phyloP scores from a whole-genome alignment of 192 early-diverging fungal genomes.

The Allomyces macrogynus region DNA sequence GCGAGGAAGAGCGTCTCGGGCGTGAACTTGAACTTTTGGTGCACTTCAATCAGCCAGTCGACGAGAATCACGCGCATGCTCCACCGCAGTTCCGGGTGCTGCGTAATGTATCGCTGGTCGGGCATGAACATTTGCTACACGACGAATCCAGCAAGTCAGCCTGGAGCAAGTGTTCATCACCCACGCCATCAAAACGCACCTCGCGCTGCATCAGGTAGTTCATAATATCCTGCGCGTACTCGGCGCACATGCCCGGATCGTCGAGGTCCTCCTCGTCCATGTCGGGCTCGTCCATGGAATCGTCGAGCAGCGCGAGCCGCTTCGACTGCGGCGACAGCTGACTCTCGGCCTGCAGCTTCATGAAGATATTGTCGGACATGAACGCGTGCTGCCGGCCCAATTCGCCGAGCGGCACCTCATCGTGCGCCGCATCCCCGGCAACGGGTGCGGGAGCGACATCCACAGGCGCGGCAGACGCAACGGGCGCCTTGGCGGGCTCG shows the following conservation, averaged over 20 bases:
- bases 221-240: slow-evolving; percentile 88
- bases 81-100: slow-evolving; percentile 74
- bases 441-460: too few species aligned
- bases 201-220: slow-evolving; percentile 59
- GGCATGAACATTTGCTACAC: slow-evolving; percentile 36
- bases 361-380: too few species aligned
- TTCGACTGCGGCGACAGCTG: too few species aligned
- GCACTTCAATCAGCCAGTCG: slow-evolving; percentile 89
- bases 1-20: slow-evolving; percentile 87
- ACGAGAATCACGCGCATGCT: slow-evolving; percentile 81
- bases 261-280: slow-evolving; percentile 52
- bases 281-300: slow-evolving; percentile 13
- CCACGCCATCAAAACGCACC: slow-evolving; percentile 12
- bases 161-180: neutral
- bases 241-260: slow-evolving; percentile 84
- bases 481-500: too few species aligned
- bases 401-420: too few species aligned
- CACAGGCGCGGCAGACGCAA: too few species aligned
- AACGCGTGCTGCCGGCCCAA: too few species aligned
- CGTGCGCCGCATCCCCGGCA: too few species aligned
- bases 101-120: slow-evolving; percentile 56
- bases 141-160: neutral
- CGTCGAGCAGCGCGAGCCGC: too few species aligned
- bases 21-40: slow-evolving; percentile 70
- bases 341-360: too few species aligned